Evolutionary conservation across 148 eudicot genomes (phyloP).

Genomic region (Linanthus parryae): DNA sequence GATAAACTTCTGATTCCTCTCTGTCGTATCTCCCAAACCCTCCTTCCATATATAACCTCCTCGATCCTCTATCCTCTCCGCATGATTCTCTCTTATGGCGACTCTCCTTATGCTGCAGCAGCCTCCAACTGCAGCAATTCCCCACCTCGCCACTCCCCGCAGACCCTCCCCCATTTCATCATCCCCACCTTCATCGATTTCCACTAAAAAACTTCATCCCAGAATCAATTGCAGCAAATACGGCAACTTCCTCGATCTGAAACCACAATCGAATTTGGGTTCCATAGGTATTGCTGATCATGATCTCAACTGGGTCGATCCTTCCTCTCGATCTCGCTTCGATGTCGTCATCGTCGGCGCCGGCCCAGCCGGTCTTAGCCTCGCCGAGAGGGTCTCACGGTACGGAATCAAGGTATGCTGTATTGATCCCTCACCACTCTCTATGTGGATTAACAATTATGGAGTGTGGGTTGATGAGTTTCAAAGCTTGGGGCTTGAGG

Average conservation of each 20-base stretch:
- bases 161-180: too few species aligned
- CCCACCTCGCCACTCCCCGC: too few species aligned
- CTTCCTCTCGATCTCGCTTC: conserved; percentile 18
- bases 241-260: conserved; percentile 37
- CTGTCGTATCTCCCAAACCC: too few species aligned
- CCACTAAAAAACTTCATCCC: conserved; percentile 7
- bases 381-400: conserved; percentile 25
- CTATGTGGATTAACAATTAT: conserved; percentile 45
- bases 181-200: too few species aligned
- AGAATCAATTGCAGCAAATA: conserved; percentile 17
- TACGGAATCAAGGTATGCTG: conserved; percentile 37
- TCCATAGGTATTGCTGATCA: conserved; percentile 12
- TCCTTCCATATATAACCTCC: too few species aligned
- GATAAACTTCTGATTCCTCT: too few species aligned
- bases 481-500: conserved; percentile 26
- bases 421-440: conserved; percentile 43
- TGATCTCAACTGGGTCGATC: conserved; percentile 30
- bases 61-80: too few species aligned
- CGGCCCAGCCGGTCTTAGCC: conserved; percentile 52
- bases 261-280: conserved; percentile 23
- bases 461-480: conserved; percentile 57
- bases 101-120: too few species aligned
- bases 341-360: conserved; percentile 42
- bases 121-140: too few species aligned
- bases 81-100: too few species aligned